These are phyloP conservation scores for Protomyces arabidopsidicola DNA, from an alignment of 1,139 yeast species.

Conservation along the genomic window DNA sequence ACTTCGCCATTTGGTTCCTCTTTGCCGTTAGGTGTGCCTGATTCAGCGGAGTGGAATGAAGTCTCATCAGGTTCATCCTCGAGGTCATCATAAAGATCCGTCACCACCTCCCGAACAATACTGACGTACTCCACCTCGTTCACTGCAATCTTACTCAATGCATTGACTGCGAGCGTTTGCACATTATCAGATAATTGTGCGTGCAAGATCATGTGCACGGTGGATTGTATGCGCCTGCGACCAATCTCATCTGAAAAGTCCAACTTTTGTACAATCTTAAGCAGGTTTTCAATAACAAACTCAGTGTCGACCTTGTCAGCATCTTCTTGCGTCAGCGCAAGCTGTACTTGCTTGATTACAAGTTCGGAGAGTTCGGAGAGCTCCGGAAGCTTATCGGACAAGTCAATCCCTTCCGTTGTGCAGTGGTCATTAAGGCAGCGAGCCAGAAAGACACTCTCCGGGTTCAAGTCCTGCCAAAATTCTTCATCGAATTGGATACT, in stretches of 20 bases:
- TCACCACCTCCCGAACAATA: constrained; percentile 78
- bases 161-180: constrained; percentile 56
- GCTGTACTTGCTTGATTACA: constrained; percentile 50
- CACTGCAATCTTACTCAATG: constrained; percentile 65
- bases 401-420: constrained; percentile 46
- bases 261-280: constrained; percentile 61
- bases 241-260: constrained; percentile 93
- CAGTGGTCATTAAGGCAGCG: constrained; percentile 66
- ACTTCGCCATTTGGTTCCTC: constrained; percentile 43
- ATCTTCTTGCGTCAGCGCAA: constrained; percentile 38
- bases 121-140: constrained; percentile 79
- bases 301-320: constrained; percentile 57
- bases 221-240: constrained; percentile 70
- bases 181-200: constrained; percentile 47
- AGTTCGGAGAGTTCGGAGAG: constrained; percentile 64
- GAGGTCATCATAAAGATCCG: constrained; percentile 67
- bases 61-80: constrained; percentile 44
- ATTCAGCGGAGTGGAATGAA: constrained; percentile 56
- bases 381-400: constrained; percentile 77
- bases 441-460: constrained; percentile 70
- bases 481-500: constrained; percentile 53
- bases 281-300: constrained; percentile 69
- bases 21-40: constrained; percentile 39
- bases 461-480: constrained; percentile 66
- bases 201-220: constrained; percentile 50